Evolutionary conservation across 768 basidiomycete genomes (phyloP).

Genomic region (Hydnomerulius pinastri): DNA sequence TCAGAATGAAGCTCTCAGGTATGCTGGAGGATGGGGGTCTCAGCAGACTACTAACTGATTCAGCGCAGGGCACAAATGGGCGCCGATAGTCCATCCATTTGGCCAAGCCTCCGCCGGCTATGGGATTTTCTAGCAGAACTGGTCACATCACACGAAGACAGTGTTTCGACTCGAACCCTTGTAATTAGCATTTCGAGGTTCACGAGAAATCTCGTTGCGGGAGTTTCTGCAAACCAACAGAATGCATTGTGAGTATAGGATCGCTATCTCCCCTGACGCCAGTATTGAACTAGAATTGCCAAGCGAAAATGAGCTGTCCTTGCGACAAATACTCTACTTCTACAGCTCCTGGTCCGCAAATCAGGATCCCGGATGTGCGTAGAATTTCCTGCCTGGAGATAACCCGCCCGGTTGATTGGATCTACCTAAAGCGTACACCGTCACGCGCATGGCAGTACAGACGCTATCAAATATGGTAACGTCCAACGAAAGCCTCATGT

Average conservation of each 20-base stretch:
- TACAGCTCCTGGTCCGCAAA: constrained; percentile 78
- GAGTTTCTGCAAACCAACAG: constrained; percentile 68
- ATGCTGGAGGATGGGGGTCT: constrained; percentile 1
- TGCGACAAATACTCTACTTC: constrained; percentile 66
- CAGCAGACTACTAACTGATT: not conserved
- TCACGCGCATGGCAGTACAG: constrained; percentile 72
- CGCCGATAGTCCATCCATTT: constrained; percentile 45
- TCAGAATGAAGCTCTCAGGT: constrained; percentile 40
- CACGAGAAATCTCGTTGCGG: constrained; percentile 84
- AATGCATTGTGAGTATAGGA: constrained; percentile 63
- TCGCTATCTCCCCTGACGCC: not conserved
- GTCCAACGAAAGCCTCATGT: constrained; percentile 57
- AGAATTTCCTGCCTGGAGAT: constrained; percentile 4
- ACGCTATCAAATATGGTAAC: constrained; percentile 85
- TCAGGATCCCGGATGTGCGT: constrained; percentile 60
- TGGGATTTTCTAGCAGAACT: constrained; percentile 46
- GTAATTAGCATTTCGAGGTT: constrained; percentile 67
- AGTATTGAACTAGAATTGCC: constrained; percentile 8
- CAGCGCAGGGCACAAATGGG: constrained; percentile 38
- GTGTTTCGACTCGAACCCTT: constrained; percentile 39
- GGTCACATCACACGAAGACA: constrained; percentile 37
- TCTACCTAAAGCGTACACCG: constrained; percentile 50
- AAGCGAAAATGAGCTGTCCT: constrained; percentile 71
- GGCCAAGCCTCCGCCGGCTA: constrained; percentile 52
- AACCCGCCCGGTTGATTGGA: not conserved